Conservation (phyloP, 441 rosid genomes). For the Croton setiger region DNA sequence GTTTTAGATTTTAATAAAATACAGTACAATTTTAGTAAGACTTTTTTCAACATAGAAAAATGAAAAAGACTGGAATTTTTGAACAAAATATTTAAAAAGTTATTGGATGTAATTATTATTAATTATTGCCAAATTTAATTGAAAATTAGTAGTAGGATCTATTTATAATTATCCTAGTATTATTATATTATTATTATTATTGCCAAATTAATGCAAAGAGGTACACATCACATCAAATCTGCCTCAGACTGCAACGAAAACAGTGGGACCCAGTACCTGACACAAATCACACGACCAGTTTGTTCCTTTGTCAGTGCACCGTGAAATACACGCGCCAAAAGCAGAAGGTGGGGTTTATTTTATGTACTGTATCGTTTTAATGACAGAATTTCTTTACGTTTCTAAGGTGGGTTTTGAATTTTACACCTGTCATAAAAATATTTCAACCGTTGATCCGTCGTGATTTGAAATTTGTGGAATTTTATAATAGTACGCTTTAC, state of each 20-base stretch:
- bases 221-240: conserved; percentile 12
- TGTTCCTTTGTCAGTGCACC: conserved; percentile 17
- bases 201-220: neutral
- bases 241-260: neutral
- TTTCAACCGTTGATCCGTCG: neutral
- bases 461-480: neutral
- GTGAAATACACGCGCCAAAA: neutral
- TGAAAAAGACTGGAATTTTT: too few species aligned
- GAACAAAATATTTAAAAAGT: too few species aligned
- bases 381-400: conserved; percentile 13
- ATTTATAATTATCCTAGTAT: too few species aligned
- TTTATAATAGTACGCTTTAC: neutral
- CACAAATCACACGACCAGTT: conserved; percentile 19
- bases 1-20: too few species aligned
- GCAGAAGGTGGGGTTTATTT: neutral
- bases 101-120: too few species aligned
- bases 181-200: too few species aligned
- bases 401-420: neutral
- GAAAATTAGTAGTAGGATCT: too few species aligned
- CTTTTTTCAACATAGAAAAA: too few species aligned
- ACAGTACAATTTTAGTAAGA: too few species aligned
- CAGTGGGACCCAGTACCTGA: conserved; percentile 4
- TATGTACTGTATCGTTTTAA: neutral
- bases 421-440: neutral
- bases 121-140: too few species aligned